Percentiles rank a stretch among this genome's conserved stretches.
phyloP scores from a whole-genome alignment of 116 monocot genomes.

The Iris pallida region DNA sequence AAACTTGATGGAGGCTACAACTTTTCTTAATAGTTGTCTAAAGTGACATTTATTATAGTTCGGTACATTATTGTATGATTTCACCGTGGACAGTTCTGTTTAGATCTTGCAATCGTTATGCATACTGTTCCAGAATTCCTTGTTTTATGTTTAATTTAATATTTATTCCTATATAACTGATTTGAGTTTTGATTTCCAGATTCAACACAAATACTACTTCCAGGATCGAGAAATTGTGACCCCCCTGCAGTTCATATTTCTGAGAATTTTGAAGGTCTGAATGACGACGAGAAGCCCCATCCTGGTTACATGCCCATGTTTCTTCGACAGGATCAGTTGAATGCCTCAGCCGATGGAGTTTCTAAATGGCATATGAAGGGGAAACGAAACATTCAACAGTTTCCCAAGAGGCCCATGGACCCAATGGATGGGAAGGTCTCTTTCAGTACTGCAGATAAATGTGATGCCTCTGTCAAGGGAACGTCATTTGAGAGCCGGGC shows the following conservation, averaged over 20 bases:
- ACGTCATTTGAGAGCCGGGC: slow-evolving; percentile 23
- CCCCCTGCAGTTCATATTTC: slow-evolving; percentile 14
- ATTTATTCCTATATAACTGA: too few species aligned
- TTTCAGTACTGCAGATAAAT: slow-evolving; percentile 12
- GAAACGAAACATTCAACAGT: slow-evolving; percentile 65
- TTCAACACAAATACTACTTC: slow-evolving; percentile 10
- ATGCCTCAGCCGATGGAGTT: slow-evolving; percentile 34
- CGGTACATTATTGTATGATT: too few species aligned
- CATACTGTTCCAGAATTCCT: too few species aligned
- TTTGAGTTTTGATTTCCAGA: slow-evolving; percentile 14
- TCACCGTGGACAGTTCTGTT: too few species aligned
- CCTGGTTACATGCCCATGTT: slow-evolving; percentile 13
- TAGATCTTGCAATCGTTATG: too few species aligned
- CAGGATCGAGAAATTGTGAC: slow-evolving; percentile 11
- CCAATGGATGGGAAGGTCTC: slow-evolving; percentile 16
- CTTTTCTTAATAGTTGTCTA: too few species aligned
- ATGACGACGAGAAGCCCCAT: slow-evolving; percentile 22
- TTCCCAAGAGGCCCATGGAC: slow-evolving; percentile 39
- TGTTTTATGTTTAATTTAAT: too few species aligned
- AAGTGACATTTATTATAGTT: too few species aligned
- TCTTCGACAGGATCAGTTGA: slow-evolving; percentile 26
- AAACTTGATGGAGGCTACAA: too few species aligned
- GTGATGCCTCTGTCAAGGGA: slow-evolving; percentile 17
- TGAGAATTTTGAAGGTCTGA: slow-evolving; percentile 22
- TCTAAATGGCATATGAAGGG: slow-evolving; percentile 92